Evolutionary conservation across 1,139 yeast species (phyloP).

Genomic region (Hyphopichia pseudoburtonii): DNA sequence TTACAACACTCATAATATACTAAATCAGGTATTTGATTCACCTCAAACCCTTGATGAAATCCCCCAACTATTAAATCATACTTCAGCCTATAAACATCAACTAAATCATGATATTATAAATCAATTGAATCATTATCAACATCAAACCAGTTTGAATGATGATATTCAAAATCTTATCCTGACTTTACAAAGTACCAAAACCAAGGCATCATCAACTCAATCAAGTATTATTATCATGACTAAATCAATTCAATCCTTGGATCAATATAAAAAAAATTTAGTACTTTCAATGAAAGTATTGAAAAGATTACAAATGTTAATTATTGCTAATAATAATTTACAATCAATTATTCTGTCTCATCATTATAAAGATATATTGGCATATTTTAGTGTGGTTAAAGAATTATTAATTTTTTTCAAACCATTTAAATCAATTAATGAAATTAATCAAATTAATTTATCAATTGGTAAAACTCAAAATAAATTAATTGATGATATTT

Average conservation of each 20-base stretch:
- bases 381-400: conserved; percentile 71
- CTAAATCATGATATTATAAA: conserved; percentile 41
- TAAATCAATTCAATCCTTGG: conserved; percentile 72
- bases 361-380: conserved; percentile 66
- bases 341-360: conserved; percentile 41
- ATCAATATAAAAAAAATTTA: conserved; percentile 77
- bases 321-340: conserved; percentile 73
- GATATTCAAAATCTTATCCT: conserved; percentile 51
- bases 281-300: conserved; percentile 83
- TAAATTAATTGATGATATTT: conserved; percentile 68
- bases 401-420: conserved; percentile 77
- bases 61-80: conserved; percentile 41
- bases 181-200: conserved; percentile 26
- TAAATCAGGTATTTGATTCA: conserved; percentile 36
- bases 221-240: conserved; percentile 69
- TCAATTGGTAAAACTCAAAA: conserved; percentile 64
- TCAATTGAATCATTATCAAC: conserved; percentile 29
- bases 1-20: conserved; percentile 18
- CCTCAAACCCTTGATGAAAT: conserved; percentile 48
- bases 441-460: conserved; percentile 69
- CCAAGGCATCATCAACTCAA: conserved; percentile 49
- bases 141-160: conserved; percentile 28
- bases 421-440: conserved; percentile 80
- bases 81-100: conserved; percentile 44
- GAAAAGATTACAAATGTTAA: conserved; percentile 82